phyloP scores from a whole-genome alignment of 148 eudicot species.

The Vaccinium myrtillus region DNA sequence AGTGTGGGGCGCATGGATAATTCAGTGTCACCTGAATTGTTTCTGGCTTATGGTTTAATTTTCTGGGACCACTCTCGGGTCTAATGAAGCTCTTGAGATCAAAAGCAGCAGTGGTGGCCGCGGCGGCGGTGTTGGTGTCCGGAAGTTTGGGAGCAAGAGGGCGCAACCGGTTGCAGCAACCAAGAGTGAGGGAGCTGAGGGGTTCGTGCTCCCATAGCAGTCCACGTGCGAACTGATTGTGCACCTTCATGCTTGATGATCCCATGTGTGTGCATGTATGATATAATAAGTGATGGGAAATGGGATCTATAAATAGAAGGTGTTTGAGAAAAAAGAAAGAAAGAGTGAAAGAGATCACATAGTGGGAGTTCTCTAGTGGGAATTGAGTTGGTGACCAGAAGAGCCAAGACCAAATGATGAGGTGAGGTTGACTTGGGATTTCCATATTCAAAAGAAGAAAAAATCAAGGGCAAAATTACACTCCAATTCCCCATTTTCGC shows the following conservation, averaged over 20 bases:
- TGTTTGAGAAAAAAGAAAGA: not conserved
- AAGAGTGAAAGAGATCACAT: constrained; percentile 8
- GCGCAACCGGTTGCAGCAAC: constrained; percentile 70
- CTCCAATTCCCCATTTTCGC: not conserved
- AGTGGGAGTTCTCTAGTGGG: constrained; percentile 38
- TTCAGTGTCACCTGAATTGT: constrained; percentile 28
- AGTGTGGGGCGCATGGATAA: not conserved
- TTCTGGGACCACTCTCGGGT: constrained; percentile 51
- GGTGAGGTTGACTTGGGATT: constrained; percentile 89
- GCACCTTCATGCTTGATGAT: constrained; percentile 72
- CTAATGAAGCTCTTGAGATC: constrained; percentile 90
- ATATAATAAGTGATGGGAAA: not conserved
- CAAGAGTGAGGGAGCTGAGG: constrained; percentile 50
- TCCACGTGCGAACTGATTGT: constrained; percentile 64
- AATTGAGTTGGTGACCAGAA: constrained; percentile 46
- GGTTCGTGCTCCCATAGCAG: constrained; percentile 67
- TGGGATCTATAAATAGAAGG: constrained; percentile 8
- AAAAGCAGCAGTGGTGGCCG: constrained; percentile 24
- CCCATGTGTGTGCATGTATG: constrained; percentile 37
- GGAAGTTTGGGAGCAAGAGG: constrained; percentile 71
- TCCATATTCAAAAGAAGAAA: constrained; percentile 40
- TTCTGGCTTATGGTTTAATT: constrained; percentile 38
- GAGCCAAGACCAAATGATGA: constrained; percentile 98
- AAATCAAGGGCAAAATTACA: not conserved
- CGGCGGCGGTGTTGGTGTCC: constrained; percentile 5